Evolutionary conservation across 768 basidiomycete species (phyloP).

Genomic region (Lepiota venenata): DNA sequence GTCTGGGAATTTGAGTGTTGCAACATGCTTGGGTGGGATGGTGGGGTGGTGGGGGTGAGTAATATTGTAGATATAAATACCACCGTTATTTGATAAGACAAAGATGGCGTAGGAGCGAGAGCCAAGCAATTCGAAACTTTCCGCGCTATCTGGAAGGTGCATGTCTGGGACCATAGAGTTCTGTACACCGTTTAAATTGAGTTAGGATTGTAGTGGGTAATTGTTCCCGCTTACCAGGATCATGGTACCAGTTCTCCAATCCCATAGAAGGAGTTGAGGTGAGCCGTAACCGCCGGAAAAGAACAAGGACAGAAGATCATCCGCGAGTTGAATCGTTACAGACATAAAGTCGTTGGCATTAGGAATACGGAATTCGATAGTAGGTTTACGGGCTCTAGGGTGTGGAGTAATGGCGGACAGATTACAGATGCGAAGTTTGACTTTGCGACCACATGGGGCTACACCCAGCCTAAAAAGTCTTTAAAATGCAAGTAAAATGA

Average conservation of each 20-base stretch:
- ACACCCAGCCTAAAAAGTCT: slow-evolving; percentile 7
- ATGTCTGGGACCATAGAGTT: slow-evolving; percentile 16
- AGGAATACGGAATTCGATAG: slow-evolving; percentile 23
- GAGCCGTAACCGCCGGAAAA: slow-evolving; percentile 23
- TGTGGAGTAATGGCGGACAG: slow-evolving; percentile 40
- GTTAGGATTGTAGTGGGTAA: background rate
- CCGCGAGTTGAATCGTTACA: slow-evolving; percentile 47
- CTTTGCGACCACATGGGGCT: slow-evolving; percentile 5
- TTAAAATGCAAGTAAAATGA: background rate
- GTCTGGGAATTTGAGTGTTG: slow-evolving; percentile 9
- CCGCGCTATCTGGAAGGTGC: slow-evolving; percentile 24
- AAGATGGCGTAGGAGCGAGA: slow-evolving; percentile 42
- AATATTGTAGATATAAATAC: slow-evolving; percentile 43
- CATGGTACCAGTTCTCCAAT: slow-evolving; percentile 43
- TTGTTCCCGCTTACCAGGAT: slow-evolving; percentile 37
- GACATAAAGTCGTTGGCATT: slow-evolving; percentile 19
- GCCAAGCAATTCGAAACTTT: slow-evolving; percentile 47
- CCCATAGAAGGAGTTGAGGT: slow-evolving; percentile 42
- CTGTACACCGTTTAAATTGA: slow-evolving; percentile 19
- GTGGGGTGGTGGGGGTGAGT: slow-evolving; percentile 10
- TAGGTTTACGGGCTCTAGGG: slow-evolving; percentile 31
- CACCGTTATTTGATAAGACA: slow-evolving; percentile 25
- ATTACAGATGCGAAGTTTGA: slow-evolving; percentile 38
- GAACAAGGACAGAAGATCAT: slow-evolving; percentile 51
- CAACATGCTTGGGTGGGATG: slow-evolving; percentile 10